Percentiles rank a stretch among this genome's conserved stretches.
These are phyloP conservation scores for Candida neerlandica DNA, from an alignment of 1,139 yeast genomes.

Conservation along the genomic window DNA sequence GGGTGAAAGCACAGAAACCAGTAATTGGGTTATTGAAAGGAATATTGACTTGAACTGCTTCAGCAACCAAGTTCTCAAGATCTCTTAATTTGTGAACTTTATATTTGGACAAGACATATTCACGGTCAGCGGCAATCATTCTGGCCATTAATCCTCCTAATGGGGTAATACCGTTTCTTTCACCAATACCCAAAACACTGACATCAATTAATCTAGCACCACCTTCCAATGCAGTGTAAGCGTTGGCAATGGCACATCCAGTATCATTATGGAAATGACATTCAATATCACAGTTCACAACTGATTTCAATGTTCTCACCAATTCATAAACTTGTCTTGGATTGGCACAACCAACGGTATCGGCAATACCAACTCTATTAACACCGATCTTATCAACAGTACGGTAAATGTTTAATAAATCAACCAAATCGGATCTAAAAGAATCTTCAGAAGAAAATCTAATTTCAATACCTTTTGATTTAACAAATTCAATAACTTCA, in stretches of 20 bases:
- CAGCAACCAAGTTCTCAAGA: conserved; percentile 93
- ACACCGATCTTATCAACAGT: conserved; percentile 98
- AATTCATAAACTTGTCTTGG: conserved; percentile 98
- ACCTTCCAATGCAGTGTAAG: conserved; percentile 96
- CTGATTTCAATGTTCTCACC: conserved; percentile 89
- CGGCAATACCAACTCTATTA: conserved; percentile 98
- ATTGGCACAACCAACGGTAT: conserved; percentile 98
- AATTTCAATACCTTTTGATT: conserved; percentile 95
- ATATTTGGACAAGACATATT: conserved; percentile 91
- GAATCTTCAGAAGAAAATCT: conserved; percentile 97
- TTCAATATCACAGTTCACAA: conserved; percentile 95
- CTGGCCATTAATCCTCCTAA: conserved; percentile 98
- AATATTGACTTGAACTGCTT: conserved; percentile 93
- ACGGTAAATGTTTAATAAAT: conserved; percentile 90
- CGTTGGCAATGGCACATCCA: conserved; percentile 98
- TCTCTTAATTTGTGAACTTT: conserved; percentile 96
- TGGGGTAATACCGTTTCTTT: conserved; percentile 98
- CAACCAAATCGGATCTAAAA: conserved; percentile 95
- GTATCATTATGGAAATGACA: conserved; percentile 99
- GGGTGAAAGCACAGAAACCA: conserved; percentile 99
- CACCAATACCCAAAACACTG: conserved; percentile 96
- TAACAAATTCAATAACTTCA: conserved; percentile 96
- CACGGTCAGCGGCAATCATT: conserved; percentile 98
- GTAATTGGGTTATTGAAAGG: conserved; percentile 99
- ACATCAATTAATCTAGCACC: conserved; percentile 97